Evolutionary conservation across 2,329 filamentous ascomycete genomes (phyloP), one percentile per base, ranked within the genome.

Genomic region (Fusarium anguioides): DNA sequence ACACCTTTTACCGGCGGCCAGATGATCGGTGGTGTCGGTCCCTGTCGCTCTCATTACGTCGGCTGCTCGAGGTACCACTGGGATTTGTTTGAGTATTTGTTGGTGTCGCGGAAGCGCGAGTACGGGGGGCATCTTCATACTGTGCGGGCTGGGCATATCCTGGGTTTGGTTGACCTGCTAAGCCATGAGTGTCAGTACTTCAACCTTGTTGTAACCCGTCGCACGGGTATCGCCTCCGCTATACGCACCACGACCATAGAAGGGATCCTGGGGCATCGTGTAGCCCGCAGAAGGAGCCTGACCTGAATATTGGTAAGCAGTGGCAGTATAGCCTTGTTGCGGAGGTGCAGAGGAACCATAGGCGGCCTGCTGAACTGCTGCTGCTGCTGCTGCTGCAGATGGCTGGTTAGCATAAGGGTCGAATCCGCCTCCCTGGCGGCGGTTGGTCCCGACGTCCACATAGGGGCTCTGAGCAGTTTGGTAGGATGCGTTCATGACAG

Each of bases 171-270:
- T 77, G 77, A 76, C 81, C 82, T 81, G 83, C 83, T 77, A 82
- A 80, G 74, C 81, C 82, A 57, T 21, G 21, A 53, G 39, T 23
- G 85, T 84, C 75, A 82, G 75, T 80, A 82, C 83, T 77, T 83
- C 79, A 82, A 50, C 68, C 72, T 46, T 35, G 17, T 8, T 26
- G 24, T 21, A 50, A 33, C 48, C 58, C 52, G 57, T 45, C 61
- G 60, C 39, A 49, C 42, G 67, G 64, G 64, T 63, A 58, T 47
- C 47, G 57, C 59, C 55, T 57, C 77, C 71, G 69, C 74, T 66
- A 79, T 85, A 89, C 84, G 83, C 83, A 86, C 87, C 86, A 82
- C 86, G 86, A 80, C 85, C 85, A 70, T 84, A 86, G 67, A 83
- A 83, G 42, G 85, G 79, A 75, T 87, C 86, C 74, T 80, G 75